Base-by-base conservation (phyloP, 2,329 filamentous ascomycete species). In the Alternaria sp. region DNA sequence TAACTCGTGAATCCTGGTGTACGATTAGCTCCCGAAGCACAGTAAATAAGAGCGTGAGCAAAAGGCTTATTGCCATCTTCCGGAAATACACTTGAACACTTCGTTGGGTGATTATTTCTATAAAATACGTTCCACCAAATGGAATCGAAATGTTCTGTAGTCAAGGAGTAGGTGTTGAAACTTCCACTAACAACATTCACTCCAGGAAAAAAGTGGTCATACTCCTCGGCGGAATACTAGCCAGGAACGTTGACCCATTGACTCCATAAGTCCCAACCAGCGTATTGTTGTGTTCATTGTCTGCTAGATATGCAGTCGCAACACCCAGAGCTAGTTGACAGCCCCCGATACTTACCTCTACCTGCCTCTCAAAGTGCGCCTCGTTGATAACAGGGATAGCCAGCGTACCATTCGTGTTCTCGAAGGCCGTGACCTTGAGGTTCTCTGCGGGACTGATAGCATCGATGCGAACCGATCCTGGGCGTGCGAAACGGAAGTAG, bases 401-500 rank as follows among this genome's bases (percentile, higher is more conserved):
- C 9, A 70, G 60, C 5, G 59, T 69, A 4, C 24, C 24, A 26
- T 26, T 26, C 24, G 6, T 26, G 24, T 26, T 26, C 6, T 26
- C 24, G 24, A 26, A 26, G 0, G 24, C 24, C 24, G 24, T 26
- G 24, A 26, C 24, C 24, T 26, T 26, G 7, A 26, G 24, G 24
- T 26, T 26, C 24, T 26, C 24, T 0, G 24, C 24, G 6, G 24
- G 24, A 26, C 24, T 26, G 24, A 60, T 63, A 3, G 73, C 71
- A 20, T 68, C 73, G 38, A 81, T 61, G 14, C 78, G 72, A 11
- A 65, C 60, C 4, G 78, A 75, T n/a, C 76, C 76, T 1, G 73
- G 75, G 20, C 75, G 68, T 26, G 79, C 74, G 57, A 78, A 79
- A 16, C 74, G 64, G 20, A 54, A 63, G 59, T 74, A 80, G 47